Evolutionary conservation across 202 grass and related monocot species (phyloP).

Genomic region (Bolboschoenoplectus hybrid): DNA sequence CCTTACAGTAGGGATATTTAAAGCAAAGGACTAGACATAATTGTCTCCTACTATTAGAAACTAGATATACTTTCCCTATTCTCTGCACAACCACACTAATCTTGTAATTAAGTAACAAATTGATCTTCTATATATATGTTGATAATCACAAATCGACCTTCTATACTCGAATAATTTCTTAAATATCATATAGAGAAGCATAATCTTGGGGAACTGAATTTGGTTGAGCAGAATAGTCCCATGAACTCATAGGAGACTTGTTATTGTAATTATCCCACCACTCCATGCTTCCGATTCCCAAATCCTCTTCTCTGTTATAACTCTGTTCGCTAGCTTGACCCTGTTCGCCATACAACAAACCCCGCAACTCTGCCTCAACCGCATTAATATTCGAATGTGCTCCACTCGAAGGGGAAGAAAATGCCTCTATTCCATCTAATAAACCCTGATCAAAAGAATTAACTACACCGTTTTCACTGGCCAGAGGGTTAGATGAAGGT

Average conservation of each 20-base stretch:
- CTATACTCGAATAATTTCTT: background rate
- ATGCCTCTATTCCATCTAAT: constrained; percentile 39
- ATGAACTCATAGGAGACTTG: constrained; percentile 47
- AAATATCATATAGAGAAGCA: constrained; percentile 57
- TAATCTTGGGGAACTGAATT: constrained; percentile 58
- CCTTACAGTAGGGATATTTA: constrained; percentile 35
- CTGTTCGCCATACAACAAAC: constrained; percentile 59
- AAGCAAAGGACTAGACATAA: constrained; percentile 33
- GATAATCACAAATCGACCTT: constrained; percentile 13
- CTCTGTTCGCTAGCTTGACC: constrained; percentile 22
- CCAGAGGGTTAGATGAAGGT: constrained; percentile 39
- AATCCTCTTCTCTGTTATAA: constrained; percentile 22
- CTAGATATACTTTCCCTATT: constrained; percentile 24
- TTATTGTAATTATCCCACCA: constrained; percentile 71
- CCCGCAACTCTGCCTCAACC: constrained; percentile 70
- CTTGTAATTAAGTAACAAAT: background rate
- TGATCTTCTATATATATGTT: background rate
- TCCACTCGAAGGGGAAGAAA: constrained; percentile 50
- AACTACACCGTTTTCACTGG: constrained; percentile 26
- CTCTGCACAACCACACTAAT: constrained; percentile 32
- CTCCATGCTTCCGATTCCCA: constrained; percentile 48
- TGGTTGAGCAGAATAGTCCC: constrained; percentile 55
- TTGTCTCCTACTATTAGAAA: constrained; percentile 36
- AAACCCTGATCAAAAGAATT: constrained; percentile 42
- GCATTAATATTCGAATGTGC: constrained; percentile 48